Evolutionary conservation across 805 yeast genomes (phyloP), one percentile per base, ranked within the genome.

Genomic region (Cyberlindnera veronae): DNA sequence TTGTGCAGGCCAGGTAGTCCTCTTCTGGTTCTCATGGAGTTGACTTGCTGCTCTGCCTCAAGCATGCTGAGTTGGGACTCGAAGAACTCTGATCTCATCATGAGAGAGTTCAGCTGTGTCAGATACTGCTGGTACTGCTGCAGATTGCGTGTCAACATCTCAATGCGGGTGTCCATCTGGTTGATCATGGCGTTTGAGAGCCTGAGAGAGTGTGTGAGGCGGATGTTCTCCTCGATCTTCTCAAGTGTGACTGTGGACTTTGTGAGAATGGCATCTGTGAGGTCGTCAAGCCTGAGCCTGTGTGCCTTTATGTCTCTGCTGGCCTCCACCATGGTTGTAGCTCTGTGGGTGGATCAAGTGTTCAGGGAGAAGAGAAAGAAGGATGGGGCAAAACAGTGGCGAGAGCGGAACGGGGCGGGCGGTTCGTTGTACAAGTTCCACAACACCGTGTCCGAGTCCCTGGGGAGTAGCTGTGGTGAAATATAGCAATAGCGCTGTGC

Each of bases 51-150:
- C 16, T 55, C 55, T 3, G 50, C 46, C 24, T 60, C 64, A 3
- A 57, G 41, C 28, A 52, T 45, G 18, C 46, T 50, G 24, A 60
- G 34, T 30, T 61, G 65, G 0, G 58, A 49, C 35, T 60, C 65
- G 21, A 58, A 54, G 36, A 51, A 60, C 41, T 58, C 63, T 9
- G 57, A 50, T 34, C 62, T 44, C n/a, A 61, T 33, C 15, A 51
- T 34, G 18, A 60, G 38, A 2, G 59, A 47, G 33, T 60, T 59
- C 42, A 60, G 28, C 29, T 58, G 57, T 4, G 60, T 32, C 5
- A 58, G 42, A 16, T 39, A 51, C 58, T 21, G 52, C 53, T 48
- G 57, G 53, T 42, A 64, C 62, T 50, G 50, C 57, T 35, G 44
- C 24, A 57, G 36, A 22, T 51, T 52, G 6, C 41, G 34, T 13